Conservation (phyloP, 441 rosid species). For the Theobroma grandiflorum region DNA sequence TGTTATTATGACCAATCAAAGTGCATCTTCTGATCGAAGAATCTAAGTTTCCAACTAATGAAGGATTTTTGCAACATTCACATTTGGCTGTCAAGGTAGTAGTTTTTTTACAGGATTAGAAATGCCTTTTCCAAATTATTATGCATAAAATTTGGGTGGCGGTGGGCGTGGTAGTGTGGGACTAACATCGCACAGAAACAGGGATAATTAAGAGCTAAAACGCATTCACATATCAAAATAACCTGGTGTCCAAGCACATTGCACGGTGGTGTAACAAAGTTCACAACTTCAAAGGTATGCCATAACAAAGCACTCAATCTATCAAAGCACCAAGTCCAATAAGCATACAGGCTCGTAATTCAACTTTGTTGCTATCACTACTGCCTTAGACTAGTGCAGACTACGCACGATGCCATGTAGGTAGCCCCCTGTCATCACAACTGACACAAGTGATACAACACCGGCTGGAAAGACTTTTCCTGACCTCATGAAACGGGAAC, state of each 20-base stretch:
- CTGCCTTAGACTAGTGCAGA: slow-evolving; percentile 40
- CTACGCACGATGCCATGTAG: slow-evolving; percentile 79
- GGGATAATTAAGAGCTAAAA: not conserved
- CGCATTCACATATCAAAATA: not conserved
- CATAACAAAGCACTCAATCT: slow-evolving; percentile 11
- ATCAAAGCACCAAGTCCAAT: slow-evolving; percentile 14
- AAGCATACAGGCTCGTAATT: slow-evolving; percentile 5
- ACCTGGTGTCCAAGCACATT: not conserved
- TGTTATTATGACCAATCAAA: too few species aligned
- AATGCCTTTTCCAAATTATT: not conserved
- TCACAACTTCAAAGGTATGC: not conserved
- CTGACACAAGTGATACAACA: slow-evolving; percentile 77
- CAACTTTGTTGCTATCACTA: not conserved
- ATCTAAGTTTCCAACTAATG: not conserved
- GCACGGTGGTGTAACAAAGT: slow-evolving; percentile 17
- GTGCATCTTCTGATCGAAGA: too few species aligned
- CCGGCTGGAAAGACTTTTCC: slow-evolving; percentile 87
- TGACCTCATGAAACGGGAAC: slow-evolving; percentile 77
- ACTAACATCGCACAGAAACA: not conserved
- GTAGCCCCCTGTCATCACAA: slow-evolving; percentile 88
- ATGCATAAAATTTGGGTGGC: not conserved
- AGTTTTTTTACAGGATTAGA: not conserved
- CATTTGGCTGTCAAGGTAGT: not conserved
- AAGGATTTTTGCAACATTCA: not conserved
- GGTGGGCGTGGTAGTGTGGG: not conserved